Conservation (phyloP, 495 filamentous ascomycete species). For the Penicillium paradoxum region DNA sequence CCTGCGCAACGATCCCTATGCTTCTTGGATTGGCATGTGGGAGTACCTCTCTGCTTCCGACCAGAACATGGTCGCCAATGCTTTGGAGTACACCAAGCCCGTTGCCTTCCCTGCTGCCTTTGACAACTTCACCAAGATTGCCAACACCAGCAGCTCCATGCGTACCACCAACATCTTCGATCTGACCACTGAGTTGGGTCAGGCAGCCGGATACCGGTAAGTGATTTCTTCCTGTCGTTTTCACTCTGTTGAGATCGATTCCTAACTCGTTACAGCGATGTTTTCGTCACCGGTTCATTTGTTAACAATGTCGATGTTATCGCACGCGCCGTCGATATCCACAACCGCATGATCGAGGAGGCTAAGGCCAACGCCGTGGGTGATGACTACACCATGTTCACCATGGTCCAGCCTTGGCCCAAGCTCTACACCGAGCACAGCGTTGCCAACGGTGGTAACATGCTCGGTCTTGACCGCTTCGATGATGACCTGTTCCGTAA, state of each 20-base stretch:
- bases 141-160: conserved; percentile 10
- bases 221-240: not conserved
- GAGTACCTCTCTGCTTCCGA: conserved; percentile 11
- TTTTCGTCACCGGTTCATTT: conserved; percentile 18
- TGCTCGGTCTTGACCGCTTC: conserved; percentile 21
- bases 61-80: conserved; percentile 10
- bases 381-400: conserved; percentile 11
- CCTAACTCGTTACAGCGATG: conserved; percentile 6
- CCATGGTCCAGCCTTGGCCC: conserved; percentile 23
- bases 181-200: conserved; percentile 13
- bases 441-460: conserved; percentile 16
- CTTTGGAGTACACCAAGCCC: conserved; percentile 18
- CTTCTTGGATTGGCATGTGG: conserved; percentile 18
- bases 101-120: conserved; percentile 11
- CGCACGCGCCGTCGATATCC: conserved; percentile 13
- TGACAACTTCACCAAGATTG: conserved; percentile 12
- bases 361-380: conserved; percentile 7
- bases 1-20: conserved; percentile 6
- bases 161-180: conserved; percentile 12
- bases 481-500: conserved; percentile 22
- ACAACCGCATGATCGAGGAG: conserved; percentile 14
- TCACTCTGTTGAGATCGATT: not conserved
- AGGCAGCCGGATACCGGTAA: conserved; percentile 16
- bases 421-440: conserved; percentile 15
- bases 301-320: conserved; percentile 12